A percentile compares a stretch with the other conserved stretches of the same genome.
Conservation (phyloP, 2,329 filamentous ascomycete genomes). For the Cercospora sojina region DNA sequence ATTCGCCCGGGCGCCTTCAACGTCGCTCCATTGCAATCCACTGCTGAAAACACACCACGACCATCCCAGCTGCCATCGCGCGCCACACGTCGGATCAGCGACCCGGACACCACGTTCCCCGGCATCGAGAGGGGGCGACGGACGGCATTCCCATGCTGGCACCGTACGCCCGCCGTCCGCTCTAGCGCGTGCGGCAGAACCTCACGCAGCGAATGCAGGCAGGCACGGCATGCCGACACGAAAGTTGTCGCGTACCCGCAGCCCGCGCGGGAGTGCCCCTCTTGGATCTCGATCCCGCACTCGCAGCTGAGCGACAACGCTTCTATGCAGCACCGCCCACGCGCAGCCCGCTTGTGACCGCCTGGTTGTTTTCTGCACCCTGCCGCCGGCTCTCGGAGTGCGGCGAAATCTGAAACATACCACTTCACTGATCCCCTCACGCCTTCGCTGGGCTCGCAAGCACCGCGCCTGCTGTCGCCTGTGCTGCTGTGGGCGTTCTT, state of each 20-base stretch:
- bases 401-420: constrained; percentile 3
- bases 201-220: background rate
- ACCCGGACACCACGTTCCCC: background rate
- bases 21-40: background rate
- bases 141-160: background rate
- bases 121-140: background rate
- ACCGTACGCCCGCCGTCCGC: background rate
- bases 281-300: background rate
- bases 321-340: background rate
- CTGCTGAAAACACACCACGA: background rate
- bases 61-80: background rate
- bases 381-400: background rate
- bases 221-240: background rate
- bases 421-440: background rate
- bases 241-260: background rate
- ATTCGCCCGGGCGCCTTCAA: background rate
- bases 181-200: background rate
- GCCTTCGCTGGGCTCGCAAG: background rate
- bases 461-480: background rate
- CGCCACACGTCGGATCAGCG: background rate
- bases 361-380: background rate
- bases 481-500: background rate
- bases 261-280: background rate
- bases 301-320: background rate
- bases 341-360: background rate